These are phyloP conservation scores for Lodderomyces elongisporus DNA, from an alignment of 1,139 yeast genomes.

Conservation along the genomic window DNA sequence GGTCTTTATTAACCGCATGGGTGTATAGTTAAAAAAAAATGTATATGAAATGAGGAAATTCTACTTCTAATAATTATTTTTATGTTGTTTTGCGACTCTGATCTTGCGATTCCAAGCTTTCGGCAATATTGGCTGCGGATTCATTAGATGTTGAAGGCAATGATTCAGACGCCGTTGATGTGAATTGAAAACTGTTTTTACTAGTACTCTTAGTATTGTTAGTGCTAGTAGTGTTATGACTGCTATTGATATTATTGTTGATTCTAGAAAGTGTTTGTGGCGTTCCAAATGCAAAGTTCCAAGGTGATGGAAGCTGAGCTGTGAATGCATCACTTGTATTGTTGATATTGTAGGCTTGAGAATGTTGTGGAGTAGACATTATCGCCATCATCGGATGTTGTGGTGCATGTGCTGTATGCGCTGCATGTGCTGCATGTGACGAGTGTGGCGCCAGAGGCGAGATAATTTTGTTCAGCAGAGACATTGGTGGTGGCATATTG, in stretches of 20 bases:
- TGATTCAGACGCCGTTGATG: neutral
- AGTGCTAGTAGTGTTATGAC: neutral
- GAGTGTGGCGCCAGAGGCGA: conserved; percentile 8
- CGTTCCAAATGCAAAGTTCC: conserved; percentile 4
- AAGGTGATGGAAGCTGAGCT: conserved; percentile 4
- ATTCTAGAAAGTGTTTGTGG: conserved; percentile 5
- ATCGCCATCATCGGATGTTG: conserved; percentile 23
- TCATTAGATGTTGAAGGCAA: too few relatives aligned
- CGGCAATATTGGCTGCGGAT: too few relatives aligned
- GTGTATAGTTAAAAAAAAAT: too few relatives aligned
- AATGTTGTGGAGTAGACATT: conserved; percentile 46
- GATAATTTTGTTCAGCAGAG: neutral
- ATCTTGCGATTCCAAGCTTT: too few relatives aligned
- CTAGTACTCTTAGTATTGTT: neutral
- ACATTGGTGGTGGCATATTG: conserved; percentile 9
- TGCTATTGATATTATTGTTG: conserved; percentile 5
- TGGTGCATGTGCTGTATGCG: too few relatives aligned
- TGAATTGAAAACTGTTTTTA: conserved; percentile 1
- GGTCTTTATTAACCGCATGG: too few relatives aligned
- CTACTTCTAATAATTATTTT: too few relatives aligned
- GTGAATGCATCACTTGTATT: neutral
- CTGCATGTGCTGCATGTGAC: conserved; percentile 12
- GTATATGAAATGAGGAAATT: too few relatives aligned
- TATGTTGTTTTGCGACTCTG: too few relatives aligned
- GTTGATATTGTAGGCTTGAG: conserved; percentile 3